These are phyloP conservation scores for Colletotrichum aenigma DNA, from an alignment of 2,329 filamentous ascomycete genomes.

Conservation along the genomic window DNA sequence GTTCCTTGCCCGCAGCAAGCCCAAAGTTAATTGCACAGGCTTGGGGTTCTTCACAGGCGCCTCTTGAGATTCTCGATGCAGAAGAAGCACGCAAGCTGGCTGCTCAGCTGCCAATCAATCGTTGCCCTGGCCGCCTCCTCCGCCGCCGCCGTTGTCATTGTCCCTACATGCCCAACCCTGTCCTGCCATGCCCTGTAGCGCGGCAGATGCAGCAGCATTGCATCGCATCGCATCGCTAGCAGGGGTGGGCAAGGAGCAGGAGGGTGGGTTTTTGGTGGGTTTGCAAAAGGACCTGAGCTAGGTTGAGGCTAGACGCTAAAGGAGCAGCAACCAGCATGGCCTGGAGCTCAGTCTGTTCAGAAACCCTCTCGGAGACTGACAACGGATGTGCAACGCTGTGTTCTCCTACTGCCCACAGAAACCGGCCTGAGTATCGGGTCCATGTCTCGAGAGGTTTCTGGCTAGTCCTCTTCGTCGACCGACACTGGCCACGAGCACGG, in stretches of 20 bases:
- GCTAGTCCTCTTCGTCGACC: background rate
- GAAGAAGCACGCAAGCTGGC: slow-evolving; percentile 15
- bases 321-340: slow-evolving; percentile 7
- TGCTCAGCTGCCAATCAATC: slow-evolving; percentile 11
- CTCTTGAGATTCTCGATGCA: slow-evolving; percentile 16
- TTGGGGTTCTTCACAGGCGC: slow-evolving; percentile 4
- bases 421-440: background rate
- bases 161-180: slow-evolving; percentile 14
- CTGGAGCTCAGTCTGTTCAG: background rate
- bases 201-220: slow-evolving; percentile 22
- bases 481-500: background rate
- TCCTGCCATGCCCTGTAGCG: slow-evolving; percentile 19
- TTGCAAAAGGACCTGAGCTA: slow-evolving; percentile 23
- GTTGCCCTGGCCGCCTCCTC: background rate
- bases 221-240: slow-evolving; percentile 18
- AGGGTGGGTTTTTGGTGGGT: slow-evolving; percentile 19
- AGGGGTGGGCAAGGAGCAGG: slow-evolving; percentile 1
- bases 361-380: background rate
- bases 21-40: slow-evolving; percentile 17
- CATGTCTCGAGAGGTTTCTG: background rate
- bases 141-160: slow-evolving; percentile 11
- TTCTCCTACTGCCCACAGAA: background rate
- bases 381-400: background rate
- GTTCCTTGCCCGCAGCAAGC: slow-evolving; percentile 16
- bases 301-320: slow-evolving; percentile 18